These are phyloP conservation scores for Penicillium malachiteum DNA, from an alignment of 495 filamentous ascomycete species.

Conservation along the genomic window DNA sequence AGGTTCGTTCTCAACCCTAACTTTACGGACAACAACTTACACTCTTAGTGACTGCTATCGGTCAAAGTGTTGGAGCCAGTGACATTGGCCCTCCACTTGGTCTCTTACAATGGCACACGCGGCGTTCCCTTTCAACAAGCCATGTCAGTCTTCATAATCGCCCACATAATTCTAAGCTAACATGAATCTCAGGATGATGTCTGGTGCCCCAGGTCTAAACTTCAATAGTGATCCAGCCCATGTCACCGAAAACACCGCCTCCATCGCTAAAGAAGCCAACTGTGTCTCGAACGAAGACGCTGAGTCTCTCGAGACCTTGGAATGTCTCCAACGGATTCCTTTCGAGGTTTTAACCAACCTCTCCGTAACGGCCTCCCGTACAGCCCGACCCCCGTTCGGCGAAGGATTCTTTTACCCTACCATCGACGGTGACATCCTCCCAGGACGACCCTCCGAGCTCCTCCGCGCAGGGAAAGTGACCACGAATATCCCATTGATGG, in stretches of 20 bases:
- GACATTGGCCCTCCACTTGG: constrained; percentile 42
- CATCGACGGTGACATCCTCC: constrained; percentile 41
- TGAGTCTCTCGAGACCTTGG: constrained; percentile 17
- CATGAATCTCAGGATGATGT: constrained; percentile 35
- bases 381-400: constrained; percentile 26
- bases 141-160: background rate
- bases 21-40: background rate
- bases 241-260: constrained; percentile 33
- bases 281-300: constrained; percentile 20
- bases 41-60: constrained; percentile 22
- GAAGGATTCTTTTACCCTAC: constrained; percentile 34
- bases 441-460: constrained; percentile 35
- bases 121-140: constrained; percentile 1
- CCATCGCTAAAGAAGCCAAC: constrained; percentile 24
- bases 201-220: constrained; percentile 40
- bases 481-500: constrained; percentile 33
- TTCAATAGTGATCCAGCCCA: constrained; percentile 38
- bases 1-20: constrained; percentile 8
- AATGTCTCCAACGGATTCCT: constrained; percentile 31
- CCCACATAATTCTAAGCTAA: background rate
- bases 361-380: constrained; percentile 19
- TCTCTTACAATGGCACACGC: constrained; percentile 35
- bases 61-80: constrained; percentile 32
- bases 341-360: constrained; percentile 29
- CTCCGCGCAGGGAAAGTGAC: constrained; percentile 32